Percentiles rank a stretch among this genome's conserved stretches.
Evolutionary conservation across 2,329 filamentous ascomycete species (phyloP).

Genomic region (Clarireedia monteithiana): DNA sequence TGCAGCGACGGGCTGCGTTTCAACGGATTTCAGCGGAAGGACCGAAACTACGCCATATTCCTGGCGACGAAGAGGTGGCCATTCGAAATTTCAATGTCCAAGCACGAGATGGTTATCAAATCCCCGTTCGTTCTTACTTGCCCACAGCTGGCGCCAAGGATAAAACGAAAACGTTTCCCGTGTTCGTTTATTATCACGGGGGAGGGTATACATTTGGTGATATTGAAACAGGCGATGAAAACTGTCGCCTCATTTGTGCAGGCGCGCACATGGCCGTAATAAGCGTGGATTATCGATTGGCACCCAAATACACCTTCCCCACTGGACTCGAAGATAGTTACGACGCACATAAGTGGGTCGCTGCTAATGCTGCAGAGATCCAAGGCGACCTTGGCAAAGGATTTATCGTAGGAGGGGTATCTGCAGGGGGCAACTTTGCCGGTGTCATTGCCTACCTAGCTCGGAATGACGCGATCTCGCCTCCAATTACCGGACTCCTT

Average conservation of each 20-base stretch:
- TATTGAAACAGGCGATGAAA: too few species aligned
- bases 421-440: constrained; percentile 36
- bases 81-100: not conserved
- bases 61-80: not conserved
- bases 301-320: too few species aligned
- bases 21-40: not conserved
- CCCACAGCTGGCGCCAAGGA: not conserved
- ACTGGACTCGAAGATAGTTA: too few species aligned
- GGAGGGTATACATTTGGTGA: too few species aligned
- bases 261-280: too few species aligned
- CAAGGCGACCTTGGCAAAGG: constrained; percentile 28
- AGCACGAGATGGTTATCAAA: not conserved
- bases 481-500: constrained; percentile 41
- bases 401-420: constrained; percentile 41
- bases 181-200: too few species aligned
- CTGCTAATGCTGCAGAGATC: constrained; percentile 31
- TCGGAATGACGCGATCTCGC: constrained; percentile 33
- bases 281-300: too few species aligned
- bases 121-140: not conserved
- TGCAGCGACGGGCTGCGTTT: not conserved
- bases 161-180: not conserved
- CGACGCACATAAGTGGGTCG: too few species aligned
- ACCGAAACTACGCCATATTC: not conserved
- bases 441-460: constrained; percentile 34
- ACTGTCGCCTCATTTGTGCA: too few species aligned